These are phyloP conservation scores for Solanum sitiens DNA, from an alignment of 257 asterid species.

Conservation along the genomic window DNA sequence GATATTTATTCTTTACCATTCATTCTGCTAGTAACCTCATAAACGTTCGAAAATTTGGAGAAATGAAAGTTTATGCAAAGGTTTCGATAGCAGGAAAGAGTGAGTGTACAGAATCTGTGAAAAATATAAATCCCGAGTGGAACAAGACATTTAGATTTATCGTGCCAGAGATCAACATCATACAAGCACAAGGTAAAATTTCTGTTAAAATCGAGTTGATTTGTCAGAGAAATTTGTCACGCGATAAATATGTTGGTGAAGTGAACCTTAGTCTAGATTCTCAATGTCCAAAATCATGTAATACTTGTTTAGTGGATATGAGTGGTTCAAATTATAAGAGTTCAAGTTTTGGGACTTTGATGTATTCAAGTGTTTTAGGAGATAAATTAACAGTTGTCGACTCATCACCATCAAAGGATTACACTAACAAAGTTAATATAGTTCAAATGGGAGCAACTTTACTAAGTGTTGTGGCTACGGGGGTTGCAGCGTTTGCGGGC, in stretches of 20 bases:
- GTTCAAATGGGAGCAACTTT: not conserved
- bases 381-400: not conserved
- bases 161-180: not conserved
- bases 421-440: not conserved
- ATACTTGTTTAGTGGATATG: not conserved
- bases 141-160: not conserved
- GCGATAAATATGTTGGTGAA: not conserved
- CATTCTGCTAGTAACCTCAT: not conserved
- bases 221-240: not conserved
- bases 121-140: not conserved
- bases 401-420: not conserved
- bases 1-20: not conserved
- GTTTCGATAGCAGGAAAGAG: not conserved
- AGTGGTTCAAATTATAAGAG: not conserved
- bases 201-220: not conserved
- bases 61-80: not conserved
- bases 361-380: not conserved
- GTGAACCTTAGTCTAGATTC: not conserved
- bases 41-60: not conserved
- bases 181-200: not conserved
- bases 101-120: not conserved
- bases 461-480: not conserved
- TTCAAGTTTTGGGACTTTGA: not conserved
- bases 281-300: not conserved
- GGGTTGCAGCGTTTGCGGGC: fast-evolving